Evolutionary conservation across 140 eudicot genomes (phyloP).

Genomic region (Cichorium intybus): DNA sequence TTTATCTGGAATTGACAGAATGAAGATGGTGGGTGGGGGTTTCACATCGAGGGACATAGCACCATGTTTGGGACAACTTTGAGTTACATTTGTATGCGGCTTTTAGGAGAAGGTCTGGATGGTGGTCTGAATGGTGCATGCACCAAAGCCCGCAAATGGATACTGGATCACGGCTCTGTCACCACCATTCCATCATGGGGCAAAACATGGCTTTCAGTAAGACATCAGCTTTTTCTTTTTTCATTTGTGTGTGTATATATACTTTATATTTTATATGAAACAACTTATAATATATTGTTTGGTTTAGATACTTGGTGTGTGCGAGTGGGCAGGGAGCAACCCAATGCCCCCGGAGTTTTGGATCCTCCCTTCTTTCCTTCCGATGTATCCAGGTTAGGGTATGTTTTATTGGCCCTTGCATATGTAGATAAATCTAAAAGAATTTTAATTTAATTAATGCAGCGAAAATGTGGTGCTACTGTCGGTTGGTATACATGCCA

Average conservation of each 20-base stretch:
- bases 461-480: not conserved
- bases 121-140: constrained; percentile 65
- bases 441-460: no score
- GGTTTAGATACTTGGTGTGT: constrained; percentile 64
- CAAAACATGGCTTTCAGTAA: constrained; percentile 48
- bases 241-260: no score
- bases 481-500: not conserved
- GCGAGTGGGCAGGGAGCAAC: constrained; percentile 48
- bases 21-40: constrained; percentile 58
- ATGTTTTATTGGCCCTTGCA: not conserved
- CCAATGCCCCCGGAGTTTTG: not conserved
- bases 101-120: constrained; percentile 37
- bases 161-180: constrained; percentile 72
- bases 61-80: not conserved
- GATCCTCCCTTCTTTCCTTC: not conserved
- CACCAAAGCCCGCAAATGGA: constrained; percentile 83
- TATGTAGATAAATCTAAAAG: not conserved
- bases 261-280: not conserved
- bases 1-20: constrained; percentile 39
- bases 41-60: not conserved
- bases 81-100: not conserved
- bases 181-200: constrained; percentile 88
- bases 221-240: not conserved
- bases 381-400: not conserved
- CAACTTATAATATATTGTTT: constrained; percentile 1